These are phyloP conservation scores for Naganishia friedmannii DNA, from an alignment of 768 basidiomycete species.

Conservation along the genomic window DNA sequence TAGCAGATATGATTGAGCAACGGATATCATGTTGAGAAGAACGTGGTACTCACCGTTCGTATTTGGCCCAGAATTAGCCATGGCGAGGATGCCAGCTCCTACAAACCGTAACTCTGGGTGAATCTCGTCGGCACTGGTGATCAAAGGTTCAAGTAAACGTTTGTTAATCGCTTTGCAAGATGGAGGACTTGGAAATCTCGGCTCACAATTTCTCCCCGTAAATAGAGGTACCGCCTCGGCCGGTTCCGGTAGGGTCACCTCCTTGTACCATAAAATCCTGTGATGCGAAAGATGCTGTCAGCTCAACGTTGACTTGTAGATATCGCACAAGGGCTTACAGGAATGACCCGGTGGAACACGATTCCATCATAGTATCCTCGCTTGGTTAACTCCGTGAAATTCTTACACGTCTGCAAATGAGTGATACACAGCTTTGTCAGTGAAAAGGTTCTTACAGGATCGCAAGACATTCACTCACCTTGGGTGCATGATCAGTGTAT, in stretches of 20 bases:
- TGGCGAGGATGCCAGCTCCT: conserved; percentile 80
- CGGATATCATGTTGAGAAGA: neutral
- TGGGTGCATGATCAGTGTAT: conserved; percentile 88
- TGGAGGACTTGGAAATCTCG: neutral
- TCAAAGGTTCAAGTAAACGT: neutral
- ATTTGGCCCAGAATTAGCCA: conserved; percentile 56
- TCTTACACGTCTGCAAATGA: conserved; percentile 76
- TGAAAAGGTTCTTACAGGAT: too few relatives aligned
- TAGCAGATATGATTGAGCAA: conserved; percentile 3
- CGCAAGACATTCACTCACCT: conserved; percentile 50
- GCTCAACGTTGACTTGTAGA: neutral
- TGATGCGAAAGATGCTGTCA: neutral
- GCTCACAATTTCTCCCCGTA: conserved; percentile 59
- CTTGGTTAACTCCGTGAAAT: conserved; percentile 86
- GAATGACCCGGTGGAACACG: conserved; percentile 85
- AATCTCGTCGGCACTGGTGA: conserved; percentile 69
- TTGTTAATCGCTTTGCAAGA: neutral
- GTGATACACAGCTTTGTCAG: conserved; percentile 16
- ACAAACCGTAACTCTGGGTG: conserved; percentile 88
- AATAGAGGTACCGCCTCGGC: conserved; percentile 63
- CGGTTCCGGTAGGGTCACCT: conserved; percentile 94
- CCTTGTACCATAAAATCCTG: conserved; percentile 97
- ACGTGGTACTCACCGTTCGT: conserved; percentile 51
- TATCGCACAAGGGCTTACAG: conserved; percentile 58
- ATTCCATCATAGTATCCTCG: conserved; percentile 89